Evolutionary conservation across 441 rosid species (phyloP).

Genomic region (Corymbia calophylla): DNA sequence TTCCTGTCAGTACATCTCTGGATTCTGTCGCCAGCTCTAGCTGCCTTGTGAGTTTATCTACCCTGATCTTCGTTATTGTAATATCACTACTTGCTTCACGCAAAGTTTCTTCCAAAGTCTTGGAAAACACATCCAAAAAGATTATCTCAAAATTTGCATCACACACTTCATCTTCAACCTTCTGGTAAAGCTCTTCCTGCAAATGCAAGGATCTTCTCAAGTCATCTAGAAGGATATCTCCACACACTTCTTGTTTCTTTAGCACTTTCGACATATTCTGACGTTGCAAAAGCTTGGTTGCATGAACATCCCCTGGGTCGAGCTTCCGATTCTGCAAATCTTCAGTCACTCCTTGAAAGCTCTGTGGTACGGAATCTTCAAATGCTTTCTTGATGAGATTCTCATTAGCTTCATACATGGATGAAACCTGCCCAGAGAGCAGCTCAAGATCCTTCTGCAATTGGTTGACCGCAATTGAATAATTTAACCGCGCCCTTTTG

Average conservation of each 20-base stretch:
- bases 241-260: conserved; percentile 54
- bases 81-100: conserved; percentile 48
- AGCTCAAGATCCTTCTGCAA: conserved; percentile 96
- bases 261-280: conserved; percentile 35
- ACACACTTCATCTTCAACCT: conserved; percentile 82
- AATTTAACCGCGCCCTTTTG: conserved; percentile 93
- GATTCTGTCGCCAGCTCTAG: conserved; percentile 61
- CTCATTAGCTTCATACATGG: conserved; percentile 90
- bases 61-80: conserved; percentile 38
- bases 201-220: conserved; percentile 70
- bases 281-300: conserved; percentile 24
- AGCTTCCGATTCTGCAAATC: conserved; percentile 21
- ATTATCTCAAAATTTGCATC: conserved; percentile 69
- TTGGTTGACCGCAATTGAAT: conserved; percentile 92
- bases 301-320: conserved; percentile 31
- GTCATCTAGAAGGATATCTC: conserved; percentile 70
- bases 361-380: conserved; percentile 48
- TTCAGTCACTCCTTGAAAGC: conserved; percentile 19
- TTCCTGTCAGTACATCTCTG: conserved; percentile 52
- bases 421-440: conserved; percentile 88
- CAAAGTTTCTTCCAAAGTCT: conserved; percentile 58
- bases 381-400: conserved; percentile 85
- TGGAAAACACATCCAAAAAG: conserved; percentile 80
- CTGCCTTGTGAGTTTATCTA: conserved; percentile 49
- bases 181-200: conserved; percentile 77